Conservation (phyloP, 352 stramenopile species). For the Thraustochytrium striatum region DNA sequence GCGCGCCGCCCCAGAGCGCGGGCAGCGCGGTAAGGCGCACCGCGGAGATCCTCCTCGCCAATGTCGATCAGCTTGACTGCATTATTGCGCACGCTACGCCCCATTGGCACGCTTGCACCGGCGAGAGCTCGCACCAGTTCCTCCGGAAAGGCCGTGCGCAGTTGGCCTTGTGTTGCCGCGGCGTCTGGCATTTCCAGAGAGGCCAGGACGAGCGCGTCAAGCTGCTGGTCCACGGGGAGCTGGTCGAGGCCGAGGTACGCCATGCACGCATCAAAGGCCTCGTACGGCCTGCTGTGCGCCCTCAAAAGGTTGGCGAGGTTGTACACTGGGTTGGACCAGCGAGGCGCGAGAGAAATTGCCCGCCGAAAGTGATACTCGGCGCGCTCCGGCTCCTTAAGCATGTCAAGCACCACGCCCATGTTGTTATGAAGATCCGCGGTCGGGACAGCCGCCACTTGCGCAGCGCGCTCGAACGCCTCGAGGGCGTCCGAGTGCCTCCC, state of each 20-base stretch:
- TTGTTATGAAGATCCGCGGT: slow-evolving; percentile 52
- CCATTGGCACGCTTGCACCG: too few relatives aligned
- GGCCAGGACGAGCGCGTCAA: neutral
- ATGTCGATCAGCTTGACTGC: too few relatives aligned
- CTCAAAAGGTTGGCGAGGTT: slow-evolving; percentile 32
- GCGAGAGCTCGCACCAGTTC: too few relatives aligned
- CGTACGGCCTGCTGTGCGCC: neutral
- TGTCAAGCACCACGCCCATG: slow-evolving; percentile 53
- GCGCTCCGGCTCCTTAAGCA: slow-evolving; percentile 13
- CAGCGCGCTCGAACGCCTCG: slow-evolving; percentile 24
- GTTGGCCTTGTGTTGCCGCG: too few relatives aligned
- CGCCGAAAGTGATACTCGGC: slow-evolving; percentile 1
- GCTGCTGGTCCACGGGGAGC: neutral
- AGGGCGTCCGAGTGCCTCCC: slow-evolving; percentile 11
- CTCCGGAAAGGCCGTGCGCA: too few relatives aligned
- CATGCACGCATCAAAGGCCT: neutral
- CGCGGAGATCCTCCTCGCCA: too few relatives aligned
- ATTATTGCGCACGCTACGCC: too few relatives aligned
- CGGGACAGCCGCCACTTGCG: neutral
- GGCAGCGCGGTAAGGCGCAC: too few relatives aligned
- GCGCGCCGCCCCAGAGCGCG: too few relatives aligned
- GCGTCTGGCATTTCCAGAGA: too few relatives aligned
- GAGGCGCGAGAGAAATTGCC: neutral
- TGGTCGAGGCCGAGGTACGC: neutral
- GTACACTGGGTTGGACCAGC: slow-evolving; percentile 46